These are phyloP conservation scores for Amphichorda felina DNA, from an alignment of 2,329 filamentous ascomycete species.

Conservation along the genomic window DNA sequence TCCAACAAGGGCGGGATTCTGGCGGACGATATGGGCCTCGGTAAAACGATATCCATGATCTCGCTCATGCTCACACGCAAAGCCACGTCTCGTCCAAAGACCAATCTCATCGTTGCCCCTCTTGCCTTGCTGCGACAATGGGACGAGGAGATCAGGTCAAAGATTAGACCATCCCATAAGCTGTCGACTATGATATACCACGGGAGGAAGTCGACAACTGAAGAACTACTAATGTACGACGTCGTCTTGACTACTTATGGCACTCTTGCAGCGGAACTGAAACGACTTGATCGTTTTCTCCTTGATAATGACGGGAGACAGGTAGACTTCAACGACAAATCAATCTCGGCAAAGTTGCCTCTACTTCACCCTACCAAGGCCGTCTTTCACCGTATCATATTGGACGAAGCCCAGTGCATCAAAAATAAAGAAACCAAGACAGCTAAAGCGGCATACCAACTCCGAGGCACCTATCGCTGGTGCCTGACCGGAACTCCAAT, in stretches of 20 bases:
- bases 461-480: conserved; percentile 66
- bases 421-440: conserved; percentile 66
- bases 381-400: conserved; percentile 66
- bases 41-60: conserved; percentile 79
- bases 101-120: conserved; percentile 73
- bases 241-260: conserved; percentile 82
- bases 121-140: conserved; percentile 75
- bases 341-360: conserved; percentile 28
- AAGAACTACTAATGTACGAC: conserved; percentile 55
- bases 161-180: conserved; percentile 46
- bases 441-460: conserved; percentile 52
- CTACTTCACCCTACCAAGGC: conserved; percentile 48
- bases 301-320: conserved; percentile 31
- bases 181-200: conserved; percentile 62
- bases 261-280: conserved; percentile 53
- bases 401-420: conserved; percentile 79
- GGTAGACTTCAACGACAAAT: conserved; percentile 22
- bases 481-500: conserved; percentile 74
- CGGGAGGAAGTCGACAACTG: conserved; percentile 47
- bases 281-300: conserved; percentile 43
- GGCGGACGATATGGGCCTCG: conserved; percentile 87
- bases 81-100: conserved; percentile 38
- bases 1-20: conserved; percentile 79
- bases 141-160: conserved; percentile 65
- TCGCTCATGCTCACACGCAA: conserved; percentile 61